Evolutionary conservation across 164 flowering plant genomes (phyloP).

Genomic region (Nymphaea thermarum): DNA sequence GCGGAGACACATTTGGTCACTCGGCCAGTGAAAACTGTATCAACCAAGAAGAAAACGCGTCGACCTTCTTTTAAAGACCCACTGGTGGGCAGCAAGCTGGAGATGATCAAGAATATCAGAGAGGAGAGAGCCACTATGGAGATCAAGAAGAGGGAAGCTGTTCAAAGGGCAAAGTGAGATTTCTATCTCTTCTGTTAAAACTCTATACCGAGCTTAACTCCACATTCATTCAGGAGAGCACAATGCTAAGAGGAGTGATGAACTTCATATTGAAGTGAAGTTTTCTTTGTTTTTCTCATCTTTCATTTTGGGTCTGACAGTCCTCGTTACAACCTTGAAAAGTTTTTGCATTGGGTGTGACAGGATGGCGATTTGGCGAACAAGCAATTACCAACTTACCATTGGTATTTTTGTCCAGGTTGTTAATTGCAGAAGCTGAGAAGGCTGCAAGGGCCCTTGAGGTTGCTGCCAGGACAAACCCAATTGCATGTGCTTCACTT

Average conservation of each 20-base stretch:
- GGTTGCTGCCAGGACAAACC: slow-evolving; percentile 55
- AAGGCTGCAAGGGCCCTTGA: slow-evolving; percentile 86
- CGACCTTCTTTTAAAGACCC: slow-evolving; percentile 68
- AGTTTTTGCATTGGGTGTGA: too few relatives aligned
- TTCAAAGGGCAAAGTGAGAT: slow-evolving; percentile 73
- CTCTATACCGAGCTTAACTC: too few relatives aligned
- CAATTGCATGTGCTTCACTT: slow-evolving; percentile 73
- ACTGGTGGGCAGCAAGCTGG: slow-evolving; percentile 54
- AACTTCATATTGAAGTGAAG: too few relatives aligned
- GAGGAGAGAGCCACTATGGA: slow-evolving; percentile 55
- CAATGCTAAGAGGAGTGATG: too few relatives aligned
- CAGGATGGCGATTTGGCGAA: too few relatives aligned
- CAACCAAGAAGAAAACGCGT: slow-evolving; percentile 21
- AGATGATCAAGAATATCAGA: slow-evolving; percentile 84
- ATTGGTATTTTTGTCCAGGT: slow-evolving; percentile 22
- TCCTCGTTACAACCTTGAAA: too few relatives aligned
- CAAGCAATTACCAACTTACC: too few relatives aligned
- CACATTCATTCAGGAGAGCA: too few relatives aligned
- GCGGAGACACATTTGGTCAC: slow-evolving; percentile 9
- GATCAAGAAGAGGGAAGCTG: slow-evolving; percentile 49
- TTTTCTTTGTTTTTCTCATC: too few relatives aligned
- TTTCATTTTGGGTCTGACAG: too few relatives aligned
- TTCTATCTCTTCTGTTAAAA: not conserved
- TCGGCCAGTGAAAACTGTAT: slow-evolving; percentile 7
- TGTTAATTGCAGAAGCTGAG: slow-evolving; percentile 79